phyloP scores from a whole-genome alignment of 2,329 filamentous ascomycete genomes.

The Berkeleyomyces rouxiae region DNA sequence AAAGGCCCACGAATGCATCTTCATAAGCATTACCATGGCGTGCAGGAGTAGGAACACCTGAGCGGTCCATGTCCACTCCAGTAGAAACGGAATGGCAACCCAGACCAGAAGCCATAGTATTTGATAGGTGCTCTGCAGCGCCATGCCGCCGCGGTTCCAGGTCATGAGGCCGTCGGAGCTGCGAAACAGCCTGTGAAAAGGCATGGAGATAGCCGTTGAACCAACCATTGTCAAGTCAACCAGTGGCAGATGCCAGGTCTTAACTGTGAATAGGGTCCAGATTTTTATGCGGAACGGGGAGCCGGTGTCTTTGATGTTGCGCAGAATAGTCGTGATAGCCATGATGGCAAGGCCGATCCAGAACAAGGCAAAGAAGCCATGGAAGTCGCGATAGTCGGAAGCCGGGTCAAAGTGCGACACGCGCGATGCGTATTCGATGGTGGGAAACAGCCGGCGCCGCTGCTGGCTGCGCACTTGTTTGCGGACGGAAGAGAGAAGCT shows the following conservation, averaged over 20 bases:
- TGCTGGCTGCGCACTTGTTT: constrained; percentile 70
- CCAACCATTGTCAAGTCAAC: constrained; percentile 76
- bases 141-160: constrained; percentile 66
- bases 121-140: constrained; percentile 71
- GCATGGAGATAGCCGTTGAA: constrained; percentile 54
- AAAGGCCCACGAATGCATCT: constrained; percentile 97
- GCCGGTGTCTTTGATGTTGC: constrained; percentile 88
- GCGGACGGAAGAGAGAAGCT: constrained; percentile 69
- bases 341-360: constrained; percentile 96
- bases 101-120: constrained; percentile 62
- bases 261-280: constrained; percentile 74
- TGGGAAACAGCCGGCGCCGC: constrained; percentile 74
- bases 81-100: constrained; percentile 68
- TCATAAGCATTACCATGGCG: constrained; percentile 86
- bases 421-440: constrained; percentile 75
- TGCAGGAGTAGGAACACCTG: constrained; percentile 92
- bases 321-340: constrained; percentile 83
- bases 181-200: constrained; percentile 54
- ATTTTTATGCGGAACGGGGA: constrained; percentile 72
- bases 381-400: constrained; percentile 85
- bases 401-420: constrained; percentile 90
- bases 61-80: constrained; percentile 91
- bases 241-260: constrained; percentile 71
- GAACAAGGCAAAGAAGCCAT: constrained; percentile 94
- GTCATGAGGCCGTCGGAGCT: constrained; percentile 36